Evolutionary conservation across 129 eudicot species (phyloP).

Genomic region (Erigeron canadensis): DNA sequence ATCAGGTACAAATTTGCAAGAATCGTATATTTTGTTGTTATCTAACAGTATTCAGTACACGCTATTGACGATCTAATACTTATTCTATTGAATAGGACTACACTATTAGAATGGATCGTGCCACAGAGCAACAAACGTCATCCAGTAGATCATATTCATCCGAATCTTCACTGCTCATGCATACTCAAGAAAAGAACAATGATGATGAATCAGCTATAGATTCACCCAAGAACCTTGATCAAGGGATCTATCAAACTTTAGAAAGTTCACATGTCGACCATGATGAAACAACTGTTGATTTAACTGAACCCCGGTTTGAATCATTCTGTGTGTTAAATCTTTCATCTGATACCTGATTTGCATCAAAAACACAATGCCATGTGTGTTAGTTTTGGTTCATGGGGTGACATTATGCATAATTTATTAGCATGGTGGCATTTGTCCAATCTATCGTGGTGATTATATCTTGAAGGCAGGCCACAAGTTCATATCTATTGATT

Average conservation of each 20-base stretch:
- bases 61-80: not conserved
- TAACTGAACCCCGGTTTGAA: conserved; percentile 78
- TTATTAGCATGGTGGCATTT: conserved; percentile 22
- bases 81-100: conserved; percentile 25
- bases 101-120: conserved; percentile 35
- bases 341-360: conserved; percentile 24
- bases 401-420: conserved; percentile 14
- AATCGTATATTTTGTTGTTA: not conserved
- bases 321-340: conserved; percentile 53
- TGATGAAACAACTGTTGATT: conserved; percentile 52
- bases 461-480: conserved; percentile 19
- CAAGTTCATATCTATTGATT: conserved; percentile 8
- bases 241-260: conserved; percentile 31
- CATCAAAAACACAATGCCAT: conserved; percentile 4
- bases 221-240: conserved; percentile 30
- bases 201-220: conserved; percentile 17
- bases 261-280: conserved; percentile 34
- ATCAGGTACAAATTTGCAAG: conserved; percentile 42
- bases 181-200: conserved; percentile 28
- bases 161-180: conserved; percentile 32
- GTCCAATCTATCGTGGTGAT: not conserved
- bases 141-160: conserved; percentile 40
- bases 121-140: conserved; percentile 44
- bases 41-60: not conserved
- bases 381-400: conserved; percentile 7